These are phyloP conservation scores for Macrolepiota fuliginosa DNA, from an alignment of 768 basidiomycete genomes.

Conservation along the genomic window DNA sequence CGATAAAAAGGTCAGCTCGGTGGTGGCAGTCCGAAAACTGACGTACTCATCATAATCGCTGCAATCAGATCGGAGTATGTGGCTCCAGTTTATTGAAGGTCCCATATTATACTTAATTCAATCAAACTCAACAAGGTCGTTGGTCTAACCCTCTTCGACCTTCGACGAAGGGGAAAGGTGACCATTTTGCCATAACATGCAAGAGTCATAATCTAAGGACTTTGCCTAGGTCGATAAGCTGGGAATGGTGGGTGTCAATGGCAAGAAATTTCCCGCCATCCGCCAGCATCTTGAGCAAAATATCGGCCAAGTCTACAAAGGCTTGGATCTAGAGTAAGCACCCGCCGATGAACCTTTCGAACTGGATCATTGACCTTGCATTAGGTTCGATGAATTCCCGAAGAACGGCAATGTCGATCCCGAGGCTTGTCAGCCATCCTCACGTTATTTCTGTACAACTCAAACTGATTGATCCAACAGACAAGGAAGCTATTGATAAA, in stretches of 20 bases:
- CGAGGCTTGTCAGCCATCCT: slow-evolving; percentile 68
- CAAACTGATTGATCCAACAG: slow-evolving; percentile 33
- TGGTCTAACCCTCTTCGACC: slow-evolving; percentile 85
- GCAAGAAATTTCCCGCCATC: slow-evolving; percentile 85
- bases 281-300: slow-evolving; percentile 78
- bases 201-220: background rate
- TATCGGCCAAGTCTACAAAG: slow-evolving; percentile 80
- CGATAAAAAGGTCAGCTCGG: slow-evolving; percentile 77
- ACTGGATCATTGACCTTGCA: background rate
- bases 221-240: slow-evolving; percentile 60
- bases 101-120: background rate
- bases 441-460: background rate
- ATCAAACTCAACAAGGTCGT: slow-evolving; percentile 58
- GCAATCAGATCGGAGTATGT: slow-evolving; percentile 64
- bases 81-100: background rate
- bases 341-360: background rate
- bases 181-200: background rate
- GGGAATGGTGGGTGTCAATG: slow-evolving; percentile 88
- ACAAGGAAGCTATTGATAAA: slow-evolving; percentile 77
- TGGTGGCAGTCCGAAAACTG: background rate
- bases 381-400: slow-evolving; percentile 79
- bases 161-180: slow-evolving; percentile 80
- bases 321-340: slow-evolving; percentile 64
- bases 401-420: slow-evolving; percentile 65
- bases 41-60: background rate